Evolutionary conservation across 2,329 filamentous ascomycete species (phyloP), one percentile per base, ranked within the genome.

Genomic region (Albophoma yamanashiensis): DNA sequence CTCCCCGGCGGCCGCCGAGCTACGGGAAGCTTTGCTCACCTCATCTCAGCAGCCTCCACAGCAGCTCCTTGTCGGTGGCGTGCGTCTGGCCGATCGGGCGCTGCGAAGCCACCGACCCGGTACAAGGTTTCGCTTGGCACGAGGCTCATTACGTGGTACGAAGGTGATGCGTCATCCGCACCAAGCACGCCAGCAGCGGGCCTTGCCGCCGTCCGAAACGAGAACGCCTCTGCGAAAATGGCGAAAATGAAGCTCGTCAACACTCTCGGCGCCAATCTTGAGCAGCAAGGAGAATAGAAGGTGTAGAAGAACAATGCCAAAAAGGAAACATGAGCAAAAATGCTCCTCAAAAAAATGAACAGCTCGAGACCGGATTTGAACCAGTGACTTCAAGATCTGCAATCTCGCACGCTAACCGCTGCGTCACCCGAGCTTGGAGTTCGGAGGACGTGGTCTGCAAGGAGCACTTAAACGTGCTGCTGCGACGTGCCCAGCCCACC

Each of bases 351-450:
- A 25, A 47, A 22, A 20, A 17, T 4, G 27, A 31, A 15, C 6
- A 50, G 47, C 17, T 52, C 47, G 27, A 64, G 57, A 56, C 60
- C 64, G 64, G 64, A 63, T 61, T 65, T 60, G 64, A 65, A 65
- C 64, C 64, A 61, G 59, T 56, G 64, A 64, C 64, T 62, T 63
- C 61, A 61, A 58, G 64, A 65, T 65, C 63, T 65, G 64, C 64
- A 65, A 65, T 65, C 64, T 58, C 61, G 62, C 61, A 63, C 64
- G 59, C 64, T 65, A 64, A 60, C 64, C 64, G 56, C 64, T 65
- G 64, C 59, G 63, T 62, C 60, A 65, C 59, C 61, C 60, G 62
- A 65, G 61, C 62, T 60, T 61, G 42, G 6, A 9, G 36, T n/a
- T 43, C 27, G 27, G 42, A n/a, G 20, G 27, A n/a, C n/a, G 4